Conservation (phyloP, 208 protist species). For the Leishmania major region DNA sequence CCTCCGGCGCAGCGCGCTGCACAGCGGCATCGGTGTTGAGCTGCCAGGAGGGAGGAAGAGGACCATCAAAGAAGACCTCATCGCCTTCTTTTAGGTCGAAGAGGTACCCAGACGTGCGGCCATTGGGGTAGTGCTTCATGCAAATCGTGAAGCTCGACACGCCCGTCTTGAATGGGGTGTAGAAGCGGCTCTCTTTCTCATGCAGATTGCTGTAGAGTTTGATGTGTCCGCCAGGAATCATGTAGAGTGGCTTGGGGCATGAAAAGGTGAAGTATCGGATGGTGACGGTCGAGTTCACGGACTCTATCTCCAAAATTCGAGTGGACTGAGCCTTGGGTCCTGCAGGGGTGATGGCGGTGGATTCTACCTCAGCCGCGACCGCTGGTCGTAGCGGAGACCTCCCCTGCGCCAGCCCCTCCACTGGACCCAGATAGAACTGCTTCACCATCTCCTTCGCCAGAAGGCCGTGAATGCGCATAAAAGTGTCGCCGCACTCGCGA, state of each 20-base stretch:
- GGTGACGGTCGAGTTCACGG: slow-evolving; percentile 14
- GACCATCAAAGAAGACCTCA: slow-evolving; percentile 57
- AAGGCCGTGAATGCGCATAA: slow-evolving; percentile 74
- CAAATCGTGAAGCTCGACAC: slow-evolving; percentile 60
- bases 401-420: slow-evolving; percentile 4
- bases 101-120: slow-evolving; percentile 47
- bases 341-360: not conserved
- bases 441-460: slow-evolving; percentile 39
- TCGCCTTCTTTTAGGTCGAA: slow-evolving; percentile 43
- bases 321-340: slow-evolving; percentile 16
- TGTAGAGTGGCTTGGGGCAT: slow-evolving; percentile 28
- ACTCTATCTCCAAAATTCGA: slow-evolving; percentile 36
- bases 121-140: slow-evolving; percentile 52
- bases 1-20: slow-evolving; percentile 8
- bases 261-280: slow-evolving; percentile 55
- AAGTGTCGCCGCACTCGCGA: slow-evolving; percentile 63
- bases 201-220: slow-evolving; percentile 40
- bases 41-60: slow-evolving; percentile 51
- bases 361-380: not conserved
- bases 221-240: slow-evolving; percentile 64
- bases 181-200: slow-evolving; percentile 36
- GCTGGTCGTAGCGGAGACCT: slow-evolving; percentile 25
- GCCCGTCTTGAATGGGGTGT: slow-evolving; percentile 53
- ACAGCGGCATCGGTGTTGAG: slow-evolving; percentile 42
- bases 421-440: slow-evolving; percentile 50